Base-by-base conservation (phyloP, 306 rosid species). In the Fragaria nilgerrensis region DNA sequence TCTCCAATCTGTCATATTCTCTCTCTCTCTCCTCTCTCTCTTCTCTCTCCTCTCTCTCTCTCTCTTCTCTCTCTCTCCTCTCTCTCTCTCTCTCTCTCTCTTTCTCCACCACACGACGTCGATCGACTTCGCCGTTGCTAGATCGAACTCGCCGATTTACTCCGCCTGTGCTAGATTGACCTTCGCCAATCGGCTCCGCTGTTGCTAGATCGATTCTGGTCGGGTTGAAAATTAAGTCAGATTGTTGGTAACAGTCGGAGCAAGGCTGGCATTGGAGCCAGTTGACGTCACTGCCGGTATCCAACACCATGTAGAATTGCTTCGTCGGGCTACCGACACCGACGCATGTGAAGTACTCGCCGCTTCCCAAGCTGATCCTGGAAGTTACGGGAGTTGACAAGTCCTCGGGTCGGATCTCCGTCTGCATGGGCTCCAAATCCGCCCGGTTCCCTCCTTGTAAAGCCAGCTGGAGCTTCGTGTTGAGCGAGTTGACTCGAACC, bases 251-350 rank as follows among this genome's bases (percentile, higher is more conserved):
- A 20, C 99, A 96, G 0, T 92, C 96, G 45, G 87, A 11, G 74
- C 99, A 96, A 0, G 99, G 99, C 79, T 87, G 36, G 82, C 99
- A 92, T 37, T 96, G 99, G 48, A 96, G 86, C 99, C 99, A 92
- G 66, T 88, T 91, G 11, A 96, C 73, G 79, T 96, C 99, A 50
- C 97, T 89, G 9, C 97, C 97, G 0, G 98, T 96, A 69, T 96
- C 99, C n/a, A 89, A 89, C 19, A 86, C 94, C 99, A 96, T 89
- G 86, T 83, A 92, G 55, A 79, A 89, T 0, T 84, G 85, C 73
- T 84, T 85, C 0, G 91, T 49, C 41, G 99, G 99, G 0, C 16
- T 66, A 0, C 99, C 99, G 16, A 96, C 90, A 0, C 91, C 93
- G 58, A 96, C 62, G 7, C 93, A 84, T 4, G 94, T 23, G 86